Evolutionary conservation across 257 asterid species (phyloP).

Genomic region (Solanum acaule): DNA sequence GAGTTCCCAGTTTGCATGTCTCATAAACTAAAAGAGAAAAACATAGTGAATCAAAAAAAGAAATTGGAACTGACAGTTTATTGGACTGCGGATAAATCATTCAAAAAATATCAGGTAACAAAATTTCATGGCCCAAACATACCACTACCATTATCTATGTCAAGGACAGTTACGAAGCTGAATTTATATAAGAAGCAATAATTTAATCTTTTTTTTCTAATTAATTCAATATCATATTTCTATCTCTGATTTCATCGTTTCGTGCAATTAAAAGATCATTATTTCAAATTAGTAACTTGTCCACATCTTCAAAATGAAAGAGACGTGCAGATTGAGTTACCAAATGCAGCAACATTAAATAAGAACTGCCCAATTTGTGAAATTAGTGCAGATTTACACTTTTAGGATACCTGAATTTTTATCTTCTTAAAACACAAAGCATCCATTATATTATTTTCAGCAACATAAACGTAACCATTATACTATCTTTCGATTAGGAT

Average conservation of each 20-base stretch:
- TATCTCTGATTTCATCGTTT: not conserved
- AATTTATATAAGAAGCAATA: not conserved
- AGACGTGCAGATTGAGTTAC: not conserved
- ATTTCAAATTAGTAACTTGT: not conserved
- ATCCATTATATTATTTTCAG: not conserved
- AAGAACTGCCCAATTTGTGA: not conserved
- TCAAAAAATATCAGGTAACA: not conserved
- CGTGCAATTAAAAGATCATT: not conserved
- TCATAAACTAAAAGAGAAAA: constrained; percentile 57
- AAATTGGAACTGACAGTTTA: not conserved
- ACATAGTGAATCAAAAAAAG: not conserved
- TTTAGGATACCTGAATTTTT: not conserved
- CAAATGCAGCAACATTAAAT: not conserved
- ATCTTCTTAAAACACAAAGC: not conserved
- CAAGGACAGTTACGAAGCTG: not conserved
- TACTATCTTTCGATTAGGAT: not conserved
- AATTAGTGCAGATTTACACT: not conserved
- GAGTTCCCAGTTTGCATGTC: constrained; percentile 93
- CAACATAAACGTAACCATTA: not conserved
- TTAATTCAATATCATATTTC: not conserved
- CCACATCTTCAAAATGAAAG: not conserved
- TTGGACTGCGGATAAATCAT: not conserved
- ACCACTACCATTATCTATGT: not conserved
- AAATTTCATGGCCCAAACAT: not conserved
- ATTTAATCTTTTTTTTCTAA: not conserved